A percentile compares a stretch with the other conserved stretches of the same genome.
Evolutionary conservation across 2,329 filamentous ascomycete species (phyloP).

Genomic region (Claviceps sp.): DNA sequence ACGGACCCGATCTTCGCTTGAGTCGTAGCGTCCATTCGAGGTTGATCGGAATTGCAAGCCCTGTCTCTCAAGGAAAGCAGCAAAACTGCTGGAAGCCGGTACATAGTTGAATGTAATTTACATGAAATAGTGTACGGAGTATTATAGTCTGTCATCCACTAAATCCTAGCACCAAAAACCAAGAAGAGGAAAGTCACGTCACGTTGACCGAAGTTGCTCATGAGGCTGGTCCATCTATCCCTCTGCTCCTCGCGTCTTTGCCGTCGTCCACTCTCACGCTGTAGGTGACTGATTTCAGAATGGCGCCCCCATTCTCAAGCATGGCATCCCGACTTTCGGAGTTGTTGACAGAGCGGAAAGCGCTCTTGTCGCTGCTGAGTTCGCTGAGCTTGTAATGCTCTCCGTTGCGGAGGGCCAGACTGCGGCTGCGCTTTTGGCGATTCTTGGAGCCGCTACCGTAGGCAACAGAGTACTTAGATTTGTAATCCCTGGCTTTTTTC

Average conservation of each 20-base stretch:
- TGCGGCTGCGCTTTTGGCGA: slow-evolving; percentile 9
- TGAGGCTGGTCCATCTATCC: not conserved
- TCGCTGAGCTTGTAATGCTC: slow-evolving; percentile 26
- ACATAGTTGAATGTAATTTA: no score
- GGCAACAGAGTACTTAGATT: slow-evolving; percentile 20
- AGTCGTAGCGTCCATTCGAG: no score
- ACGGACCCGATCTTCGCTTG: no score
- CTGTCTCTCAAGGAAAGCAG: no score
- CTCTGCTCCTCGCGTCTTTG: slow-evolving; percentile 7
- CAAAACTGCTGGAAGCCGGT: no score
- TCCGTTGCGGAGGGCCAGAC: slow-evolving; percentile 12
- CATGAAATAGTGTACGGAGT: no score
- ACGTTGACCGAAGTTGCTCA: slow-evolving; percentile 4
- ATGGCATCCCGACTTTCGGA: slow-evolving; percentile 27
- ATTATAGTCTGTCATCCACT: no score
- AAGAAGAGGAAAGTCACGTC: not conserved
- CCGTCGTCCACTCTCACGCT: slow-evolving; percentile 22
- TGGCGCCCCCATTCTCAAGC: slow-evolving; percentile 17
- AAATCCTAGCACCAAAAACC: no score
- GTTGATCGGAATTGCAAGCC: no score
- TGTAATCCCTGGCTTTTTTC: slow-evolving; percentile 28
- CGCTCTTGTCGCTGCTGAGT: slow-evolving; percentile 19
- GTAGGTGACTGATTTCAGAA: slow-evolving; percentile 29
- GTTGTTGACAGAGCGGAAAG: slow-evolving; percentile 14
- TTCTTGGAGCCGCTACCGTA: slow-evolving; percentile 12